Base-by-base conservation (phyloP, 1,284 basidiomycete genomes). In the Exobasidium rhododendri region DNA sequence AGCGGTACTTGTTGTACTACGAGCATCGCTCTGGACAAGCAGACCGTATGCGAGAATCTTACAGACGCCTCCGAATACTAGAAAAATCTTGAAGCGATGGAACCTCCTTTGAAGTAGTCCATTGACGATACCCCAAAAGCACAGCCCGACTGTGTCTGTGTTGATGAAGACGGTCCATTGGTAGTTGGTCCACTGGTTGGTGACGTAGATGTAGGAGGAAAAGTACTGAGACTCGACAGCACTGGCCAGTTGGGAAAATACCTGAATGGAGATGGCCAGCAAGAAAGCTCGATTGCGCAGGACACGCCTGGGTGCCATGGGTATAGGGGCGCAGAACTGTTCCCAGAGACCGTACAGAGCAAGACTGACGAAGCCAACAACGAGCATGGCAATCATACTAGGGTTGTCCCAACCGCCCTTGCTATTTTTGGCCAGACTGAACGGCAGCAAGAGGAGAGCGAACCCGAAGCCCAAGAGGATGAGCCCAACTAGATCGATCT, bases 311-410 rank as follows among this genome's bases (percentile, higher is more conserved):
- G 80, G 81, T 74, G 81, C 78, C 64, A 83, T 71, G 4, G 81
- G 81, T 65, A 80, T 68, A n/a, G 66, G 62, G 14, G 82, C 77
- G 31, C 71, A 77, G 54, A 66, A 72, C 61, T 70, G 63, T 60
- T 83, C 82, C 77, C 78, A 83, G 31, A 80, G 55, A 24, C 71
- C 50, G 58, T 80, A 82, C 14, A 70, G 61, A 62, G 78, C 73
- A 65, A 82, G 77, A 35, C 80, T 63, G 22, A 81, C 56, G 3
- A 74, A 79, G 29, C 82, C 82, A 28, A 81, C 70, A 43, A 74
- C 71, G 53, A 81, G 72, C 77, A 83, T 79, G 58, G 82, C 81
- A 61, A 83, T 82, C 57, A 83, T 73, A 1, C 74, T 61, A 70
- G 78, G 76, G 63, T 82, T 82, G 22, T 63, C 62, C 73, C 79